Base-by-base conservation (phyloP, 495 filamentous ascomycete species). In the Terfezia claveryi region DNA sequence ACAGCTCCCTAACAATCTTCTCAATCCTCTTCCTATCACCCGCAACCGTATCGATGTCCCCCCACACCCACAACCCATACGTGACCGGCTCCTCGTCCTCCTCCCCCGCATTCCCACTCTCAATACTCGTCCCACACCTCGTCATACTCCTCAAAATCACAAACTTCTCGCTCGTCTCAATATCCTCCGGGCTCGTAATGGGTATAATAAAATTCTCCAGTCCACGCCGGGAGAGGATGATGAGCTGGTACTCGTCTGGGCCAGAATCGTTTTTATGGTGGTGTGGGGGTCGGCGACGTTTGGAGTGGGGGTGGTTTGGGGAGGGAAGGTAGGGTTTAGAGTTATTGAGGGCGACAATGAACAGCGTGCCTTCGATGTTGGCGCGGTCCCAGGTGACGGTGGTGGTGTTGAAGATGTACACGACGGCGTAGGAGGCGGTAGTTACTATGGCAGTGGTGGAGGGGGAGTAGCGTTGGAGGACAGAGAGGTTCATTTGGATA, bases 271-370 rank as follows among this genome's bases (percentile, higher is more conserved):
- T 32, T 32, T 32, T 32, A 32, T 32, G 27, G 74, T 55, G 77
- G 74, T 58, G 72, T 72, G 37, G 76, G 76, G 56, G 83, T 71
- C 20, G 86, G 73, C 52, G 75, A 75, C 62, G 76, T 79, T 68
- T 87, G 78, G 63, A 85, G 80, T 66, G 71, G 72, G 59, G 81
- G 11, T 94, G 92, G 69, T 87, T 83, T 58, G 74, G 86, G 76
- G 75, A 82, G 83, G 52, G 27, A 62, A 51, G 77, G 59, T 74
- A 78, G 76, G 59, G 58, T 67, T 62, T 59, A 32, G 41, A 60
- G 41, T 53, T 53, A 27, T 54, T 37, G 41, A 53, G 62, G 23
- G 41, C 54, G 54, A 55, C 57, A 36, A 63, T 56, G 49, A 63
- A 63, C 27, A 63, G 41, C 8, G 61, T 62, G 32, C 61, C 61